phyloP scores from a whole-genome alignment of 352 stramenopile species.

The Thraustochytrium sp. region DNA sequence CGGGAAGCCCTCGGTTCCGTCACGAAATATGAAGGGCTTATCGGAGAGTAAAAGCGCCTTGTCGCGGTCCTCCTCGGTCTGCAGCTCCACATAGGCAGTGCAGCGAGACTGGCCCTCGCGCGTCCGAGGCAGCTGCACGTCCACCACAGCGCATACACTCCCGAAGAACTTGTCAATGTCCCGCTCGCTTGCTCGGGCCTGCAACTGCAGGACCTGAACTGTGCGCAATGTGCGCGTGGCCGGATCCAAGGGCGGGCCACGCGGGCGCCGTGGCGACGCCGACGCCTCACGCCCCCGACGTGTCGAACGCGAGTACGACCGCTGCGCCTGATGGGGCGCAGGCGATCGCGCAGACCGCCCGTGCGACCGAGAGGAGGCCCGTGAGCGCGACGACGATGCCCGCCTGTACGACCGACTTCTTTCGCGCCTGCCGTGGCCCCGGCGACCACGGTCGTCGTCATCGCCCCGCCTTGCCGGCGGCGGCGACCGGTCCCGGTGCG shows the following conservation, averaged over 20 bases:
- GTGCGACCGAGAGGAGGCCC: too few relatives aligned
- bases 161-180: neutral
- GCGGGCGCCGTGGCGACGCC: too few relatives aligned
- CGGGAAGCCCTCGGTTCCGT: neutral
- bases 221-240: too few relatives aligned
- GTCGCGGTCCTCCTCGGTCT: neutral
- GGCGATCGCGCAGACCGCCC: too few relatives aligned
- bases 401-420: too few relatives aligned
- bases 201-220: neutral
- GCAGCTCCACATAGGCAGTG: neutral
- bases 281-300: too few relatives aligned
- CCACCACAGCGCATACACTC: neutral
- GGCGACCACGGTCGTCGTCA: neutral
- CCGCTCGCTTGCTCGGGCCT: neutral
- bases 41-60: neutral
- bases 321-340: too few relatives aligned
- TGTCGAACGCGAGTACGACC: too few relatives aligned
- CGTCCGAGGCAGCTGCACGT: neutral
- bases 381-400: too few relatives aligned
- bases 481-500: neutral
- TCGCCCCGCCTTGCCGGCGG: neutral
- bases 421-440: too few relatives aligned
- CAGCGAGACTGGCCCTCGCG: neutral
- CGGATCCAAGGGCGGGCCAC: too few relatives aligned
- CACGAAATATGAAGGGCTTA: slow-evolving; percentile 9